Conservation (phyloP, 805 yeast genomes). For the Yueomyces sp. region DNA sequence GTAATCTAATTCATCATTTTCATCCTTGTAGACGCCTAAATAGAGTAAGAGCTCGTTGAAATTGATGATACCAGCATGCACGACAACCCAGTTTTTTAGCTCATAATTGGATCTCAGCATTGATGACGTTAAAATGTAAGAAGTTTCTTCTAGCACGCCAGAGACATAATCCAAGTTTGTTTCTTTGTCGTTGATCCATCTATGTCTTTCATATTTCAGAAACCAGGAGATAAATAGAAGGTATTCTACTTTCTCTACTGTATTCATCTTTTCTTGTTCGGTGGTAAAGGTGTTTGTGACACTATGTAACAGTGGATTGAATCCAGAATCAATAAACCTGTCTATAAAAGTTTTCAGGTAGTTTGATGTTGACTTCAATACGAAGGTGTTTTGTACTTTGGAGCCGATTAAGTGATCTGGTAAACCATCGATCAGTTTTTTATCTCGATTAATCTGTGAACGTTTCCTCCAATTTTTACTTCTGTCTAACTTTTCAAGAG, state of each 20-base stretch:
- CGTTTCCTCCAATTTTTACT: conserved; percentile 52
- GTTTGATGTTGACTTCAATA: conserved; percentile 5
- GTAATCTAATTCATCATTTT: conserved; percentile 29
- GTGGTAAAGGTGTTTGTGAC: conserved; percentile 35
- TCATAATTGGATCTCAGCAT: conserved; percentile 29
- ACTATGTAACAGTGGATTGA: conserved; percentile 48
- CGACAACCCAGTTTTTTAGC: conserved; percentile 39
- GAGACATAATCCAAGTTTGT: conserved; percentile 32
- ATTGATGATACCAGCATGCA: conserved; percentile 58
- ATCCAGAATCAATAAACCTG: conserved; percentile 60
- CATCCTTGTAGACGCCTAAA: conserved; percentile 26
- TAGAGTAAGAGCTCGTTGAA: conserved; percentile 47
- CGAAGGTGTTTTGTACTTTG: conserved; percentile 1
- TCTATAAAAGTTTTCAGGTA: conserved; percentile 33
- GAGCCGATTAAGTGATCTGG: conserved; percentile 17
- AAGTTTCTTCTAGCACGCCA: conserved; percentile 45
- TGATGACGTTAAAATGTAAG: conserved; percentile 37
- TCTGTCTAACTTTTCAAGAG: conserved; percentile 53
- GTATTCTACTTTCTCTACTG: conserved; percentile 30
- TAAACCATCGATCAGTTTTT: conserved; percentile 21
- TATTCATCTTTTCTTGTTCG: conserved; percentile 24
- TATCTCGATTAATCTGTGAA: conserved; percentile 15
- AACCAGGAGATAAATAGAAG: conserved; percentile 64
- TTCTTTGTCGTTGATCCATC: conserved; percentile 13
- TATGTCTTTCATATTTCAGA: conserved; percentile 44